Percentiles rank a stretch among this genome's conserved stretches.
These are phyloP conservation scores for Diaporthe velutina DNA, from an alignment of 2,329 filamentous ascomycete species.

Conservation along the genomic window DNA sequence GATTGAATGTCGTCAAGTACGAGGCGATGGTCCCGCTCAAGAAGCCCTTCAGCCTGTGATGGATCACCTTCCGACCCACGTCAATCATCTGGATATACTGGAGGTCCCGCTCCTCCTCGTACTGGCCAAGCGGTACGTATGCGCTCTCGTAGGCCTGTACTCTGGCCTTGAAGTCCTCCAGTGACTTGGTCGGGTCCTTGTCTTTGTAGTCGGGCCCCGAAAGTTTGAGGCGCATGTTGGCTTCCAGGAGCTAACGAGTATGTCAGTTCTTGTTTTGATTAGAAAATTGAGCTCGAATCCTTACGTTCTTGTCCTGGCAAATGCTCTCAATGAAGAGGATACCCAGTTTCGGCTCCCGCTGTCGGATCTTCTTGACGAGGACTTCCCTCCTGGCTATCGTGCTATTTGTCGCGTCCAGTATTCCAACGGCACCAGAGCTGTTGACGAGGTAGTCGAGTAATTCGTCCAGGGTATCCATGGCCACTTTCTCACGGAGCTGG, in stretches of 20 bases:
- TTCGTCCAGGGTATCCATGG: conserved; percentile 92
- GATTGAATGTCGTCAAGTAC: conserved; percentile 96
- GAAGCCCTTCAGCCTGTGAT: conserved; percentile 92
- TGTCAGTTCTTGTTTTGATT: conserved; percentile 1
- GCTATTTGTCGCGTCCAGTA: conserved; percentile 97
- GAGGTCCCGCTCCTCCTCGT: conserved; percentile 90
- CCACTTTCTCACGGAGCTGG: conserved; percentile 89
- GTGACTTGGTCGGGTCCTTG: conserved; percentile 87
- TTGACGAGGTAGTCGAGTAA: conserved; percentile 89
- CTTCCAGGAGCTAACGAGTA: conserved; percentile 77
- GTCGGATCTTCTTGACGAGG: conserved; percentile 85
- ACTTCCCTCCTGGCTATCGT: conserved; percentile 87
- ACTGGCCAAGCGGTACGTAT: conserved; percentile 90
- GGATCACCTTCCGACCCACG: conserved; percentile 93
- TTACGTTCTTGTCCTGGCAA: conserved; percentile 81
- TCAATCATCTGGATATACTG: conserved; percentile 99
- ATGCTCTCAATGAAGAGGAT: conserved; percentile 97
- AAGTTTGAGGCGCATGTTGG: conserved; percentile 97
- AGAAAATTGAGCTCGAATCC: conserved; percentile 39
- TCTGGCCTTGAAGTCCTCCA: conserved; percentile 92
- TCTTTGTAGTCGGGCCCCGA: conserved; percentile 96
- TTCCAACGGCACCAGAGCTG: conserved; percentile 88
- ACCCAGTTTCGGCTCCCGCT: conserved; percentile 86
- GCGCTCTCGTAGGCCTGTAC: conserved; percentile 94
- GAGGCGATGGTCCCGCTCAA: conserved; percentile 92